These are phyloP conservation scores for Amaranthus tricolor DNA, from an alignment of 179 eudicot genomes.

Conservation along the genomic window DNA sequence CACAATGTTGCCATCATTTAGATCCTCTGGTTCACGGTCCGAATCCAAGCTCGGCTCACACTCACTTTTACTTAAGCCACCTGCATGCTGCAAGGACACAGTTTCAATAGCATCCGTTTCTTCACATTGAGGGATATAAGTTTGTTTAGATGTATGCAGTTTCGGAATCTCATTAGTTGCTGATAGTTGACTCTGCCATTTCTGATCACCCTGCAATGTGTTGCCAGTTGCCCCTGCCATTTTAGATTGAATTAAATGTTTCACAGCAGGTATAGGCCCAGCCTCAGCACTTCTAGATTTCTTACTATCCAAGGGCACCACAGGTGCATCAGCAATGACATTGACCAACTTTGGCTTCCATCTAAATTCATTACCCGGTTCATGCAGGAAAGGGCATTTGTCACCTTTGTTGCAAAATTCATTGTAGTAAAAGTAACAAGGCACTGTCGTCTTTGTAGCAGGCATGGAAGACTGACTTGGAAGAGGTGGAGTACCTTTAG, in stretches of 20 bases:
- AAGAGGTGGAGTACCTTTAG: slow-evolving; percentile 36
- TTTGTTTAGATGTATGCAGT: slow-evolving; percentile 28
- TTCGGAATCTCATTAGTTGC: slow-evolving; percentile 17
- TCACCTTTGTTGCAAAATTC: slow-evolving; percentile 71
- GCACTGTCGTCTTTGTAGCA: slow-evolving; percentile 45
- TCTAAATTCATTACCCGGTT: slow-evolving; percentile 29
- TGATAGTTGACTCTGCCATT: slow-evolving; percentile 15
- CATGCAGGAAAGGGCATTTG: slow-evolving; percentile 54
- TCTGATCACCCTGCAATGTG: slow-evolving; percentile 19
- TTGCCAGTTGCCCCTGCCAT: slow-evolving; percentile 18
- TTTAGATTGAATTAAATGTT: slow-evolving; percentile 22
- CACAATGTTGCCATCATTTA: slow-evolving; percentile 30
- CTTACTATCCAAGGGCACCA: slow-evolving; percentile 35
- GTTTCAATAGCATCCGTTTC: slow-evolving; percentile 28
- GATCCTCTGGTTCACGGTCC: slow-evolving; percentile 50
- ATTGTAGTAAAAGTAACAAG: slow-evolving; percentile 56
- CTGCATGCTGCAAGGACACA: slow-evolving; percentile 27
- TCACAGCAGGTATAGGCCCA: slow-evolving; percentile 25
- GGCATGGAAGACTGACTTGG: slow-evolving; percentile 28
- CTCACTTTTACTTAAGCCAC: slow-evolving; percentile 21
- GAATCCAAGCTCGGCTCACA: slow-evolving; percentile 34
- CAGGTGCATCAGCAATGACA: slow-evolving; percentile 26
- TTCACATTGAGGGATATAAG: slow-evolving; percentile 29
- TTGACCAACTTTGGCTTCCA: slow-evolving; percentile 34
- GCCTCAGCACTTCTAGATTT: slow-evolving; percentile 30